Evolutionary conservation across 805 yeast species (phyloP).

Genomic region (Cyberlindnera xylosilytica): DNA sequence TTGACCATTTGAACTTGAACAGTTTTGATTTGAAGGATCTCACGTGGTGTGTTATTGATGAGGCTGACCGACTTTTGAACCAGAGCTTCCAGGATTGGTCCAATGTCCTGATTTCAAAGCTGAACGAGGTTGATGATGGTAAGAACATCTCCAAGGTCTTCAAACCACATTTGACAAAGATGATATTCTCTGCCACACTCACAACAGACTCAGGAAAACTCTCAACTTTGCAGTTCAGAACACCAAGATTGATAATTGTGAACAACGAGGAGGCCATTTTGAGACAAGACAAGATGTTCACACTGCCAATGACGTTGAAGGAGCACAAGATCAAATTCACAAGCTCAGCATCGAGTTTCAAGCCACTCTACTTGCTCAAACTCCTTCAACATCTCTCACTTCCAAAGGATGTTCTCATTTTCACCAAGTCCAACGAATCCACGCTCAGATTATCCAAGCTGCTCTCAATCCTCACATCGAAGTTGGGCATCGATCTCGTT

Average conservation of each 20-base stretch:
- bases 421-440: constrained; percentile 79
- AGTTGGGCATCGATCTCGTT: constrained; percentile 16
- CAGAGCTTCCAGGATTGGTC: constrained; percentile 95
- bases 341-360: constrained; percentile 43
- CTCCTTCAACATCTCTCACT: constrained; percentile 39
- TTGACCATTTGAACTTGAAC: constrained; percentile 57
- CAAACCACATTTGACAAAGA: constrained; percentile 46
- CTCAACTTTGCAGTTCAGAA: constrained; percentile 61
- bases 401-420: constrained; percentile 48
- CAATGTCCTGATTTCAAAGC: constrained; percentile 40
- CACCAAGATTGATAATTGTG: constrained; percentile 74
- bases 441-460: constrained; percentile 76
- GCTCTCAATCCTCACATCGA: constrained; percentile 39
- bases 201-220: constrained; percentile 91
- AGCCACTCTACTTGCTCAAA: constrained; percentile 71
- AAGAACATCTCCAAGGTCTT: constrained; percentile 28
- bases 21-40: constrained; percentile 48
- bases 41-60: constrained; percentile 69
- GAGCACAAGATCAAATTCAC: constrained; percentile 40
- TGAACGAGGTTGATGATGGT: constrained; percentile 28
- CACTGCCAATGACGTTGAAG: constrained; percentile 51
- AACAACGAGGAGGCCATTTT: constrained; percentile 46
- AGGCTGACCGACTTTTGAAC: constrained; percentile 77
- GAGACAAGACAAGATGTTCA: constrained; percentile 52
- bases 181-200: constrained; percentile 89